Percentiles rank a stretch among this genome's conserved stretches.
Evolutionary conservation across 257 asterid genomes (phyloP).

Genomic region (Haberlea rhodopensis): DNA sequence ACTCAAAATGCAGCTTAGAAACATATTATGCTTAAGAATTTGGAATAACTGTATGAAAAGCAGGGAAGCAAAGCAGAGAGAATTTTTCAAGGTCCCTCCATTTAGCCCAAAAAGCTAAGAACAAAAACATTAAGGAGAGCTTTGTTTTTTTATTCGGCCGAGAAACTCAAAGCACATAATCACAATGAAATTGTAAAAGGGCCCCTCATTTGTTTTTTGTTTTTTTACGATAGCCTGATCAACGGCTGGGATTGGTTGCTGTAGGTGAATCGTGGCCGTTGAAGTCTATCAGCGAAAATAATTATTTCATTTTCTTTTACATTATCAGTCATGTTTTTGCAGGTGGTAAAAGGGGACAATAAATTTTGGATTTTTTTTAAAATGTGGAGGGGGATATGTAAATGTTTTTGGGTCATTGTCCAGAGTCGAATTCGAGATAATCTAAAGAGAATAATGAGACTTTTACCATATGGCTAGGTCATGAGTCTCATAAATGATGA

Average conservation of each 20-base stretch:
- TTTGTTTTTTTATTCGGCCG: conserved; percentile 16
- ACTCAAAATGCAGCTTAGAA: not conserved
- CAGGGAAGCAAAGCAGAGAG: conserved; percentile 13
- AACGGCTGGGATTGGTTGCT: not conserved
- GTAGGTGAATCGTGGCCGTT: not conserved
- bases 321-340: too few species aligned
- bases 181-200: not conserved
- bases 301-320: too few species aligned
- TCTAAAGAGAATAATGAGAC: too few species aligned
- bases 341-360: too few species aligned
- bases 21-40: not conserved
- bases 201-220: not conserved
- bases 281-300: too few species aligned
- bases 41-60: conserved; percentile 4
- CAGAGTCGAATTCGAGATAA: too few species aligned
- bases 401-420: too few species aligned
- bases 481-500: too few species aligned
- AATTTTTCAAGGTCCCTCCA: conserved; percentile 18
- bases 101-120: conserved; percentile 11
- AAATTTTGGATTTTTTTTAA: too few species aligned
- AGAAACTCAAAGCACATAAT: not conserved
- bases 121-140: conserved; percentile 1
- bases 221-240: not conserved
- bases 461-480: too few species aligned
- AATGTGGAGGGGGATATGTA: too few species aligned